Percentiles rank a stretch among this genome's conserved stretches.
Conservation (phyloP, 129 eudicot genomes). For the Smallanthus sonchifolius region DNA sequence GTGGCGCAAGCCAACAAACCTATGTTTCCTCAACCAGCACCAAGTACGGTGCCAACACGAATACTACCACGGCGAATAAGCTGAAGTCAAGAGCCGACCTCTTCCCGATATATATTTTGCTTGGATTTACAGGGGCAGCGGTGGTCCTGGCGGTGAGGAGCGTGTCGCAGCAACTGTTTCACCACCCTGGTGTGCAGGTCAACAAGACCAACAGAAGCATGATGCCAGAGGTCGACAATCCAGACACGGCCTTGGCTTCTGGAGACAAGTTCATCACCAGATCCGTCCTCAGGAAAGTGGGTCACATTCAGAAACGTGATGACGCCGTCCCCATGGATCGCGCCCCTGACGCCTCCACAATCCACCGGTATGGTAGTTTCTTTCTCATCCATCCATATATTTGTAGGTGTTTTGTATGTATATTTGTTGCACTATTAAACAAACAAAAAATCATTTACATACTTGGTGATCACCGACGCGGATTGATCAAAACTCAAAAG, state of each 20-base stretch:
- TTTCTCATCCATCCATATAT: background rate
- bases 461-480: no score
- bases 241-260: constrained; percentile 21
- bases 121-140: constrained; percentile 33
- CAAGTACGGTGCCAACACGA: constrained; percentile 2
- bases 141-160: constrained; percentile 29
- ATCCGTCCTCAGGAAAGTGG: constrained; percentile 33
- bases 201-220: constrained; percentile 34
- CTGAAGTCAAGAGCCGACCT: constrained; percentile 29
- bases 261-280: constrained; percentile 25
- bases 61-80: background rate
- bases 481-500: no score
- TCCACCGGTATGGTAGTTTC: constrained; percentile 9
- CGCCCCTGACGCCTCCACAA: constrained; percentile 11
- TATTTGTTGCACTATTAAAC: no score
- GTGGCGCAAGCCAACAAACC: constrained; percentile 2
- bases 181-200: constrained; percentile 38
- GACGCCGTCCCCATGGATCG: constrained; percentile 8
- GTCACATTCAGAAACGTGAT: constrained; percentile 27
- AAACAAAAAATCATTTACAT: no score
- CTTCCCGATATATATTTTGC: constrained; percentile 33
- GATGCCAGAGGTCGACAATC: constrained; percentile 32
- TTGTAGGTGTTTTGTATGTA: background rate
- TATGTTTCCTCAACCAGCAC: constrained; percentile 15
- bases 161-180: constrained; percentile 23